These are phyloP conservation scores for Penicillium sp. DNA, from an alignment of 2,329 filamentous ascomycete genomes.

Conservation along the genomic window DNA sequence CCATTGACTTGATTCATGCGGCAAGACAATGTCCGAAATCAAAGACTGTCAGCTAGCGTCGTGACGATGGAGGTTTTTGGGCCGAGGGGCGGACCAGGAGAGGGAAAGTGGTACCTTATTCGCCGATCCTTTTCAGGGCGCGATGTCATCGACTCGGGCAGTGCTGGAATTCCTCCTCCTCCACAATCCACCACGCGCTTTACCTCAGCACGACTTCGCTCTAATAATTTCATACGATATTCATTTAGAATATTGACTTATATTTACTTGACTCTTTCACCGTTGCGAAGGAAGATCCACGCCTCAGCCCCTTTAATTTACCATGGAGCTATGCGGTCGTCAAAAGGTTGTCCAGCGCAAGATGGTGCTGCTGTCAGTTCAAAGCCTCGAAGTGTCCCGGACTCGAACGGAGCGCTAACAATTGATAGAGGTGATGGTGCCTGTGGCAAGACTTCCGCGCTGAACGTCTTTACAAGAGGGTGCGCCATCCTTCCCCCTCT, in stretches of 20 bases:
- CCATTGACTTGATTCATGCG: neutral
- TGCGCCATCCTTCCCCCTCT: slow-evolving; percentile 47
- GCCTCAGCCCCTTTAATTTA: slow-evolving; percentile 12
- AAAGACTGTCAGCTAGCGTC: neutral
- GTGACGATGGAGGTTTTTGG: neutral
- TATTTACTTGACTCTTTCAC: neutral
- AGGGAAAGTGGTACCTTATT: slow-evolving; percentile 58
- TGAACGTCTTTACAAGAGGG: slow-evolving; percentile 99
- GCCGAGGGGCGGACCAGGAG: slow-evolving; percentile 18
- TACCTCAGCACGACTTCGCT: neutral
- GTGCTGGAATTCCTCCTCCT: slow-evolving; percentile 25
- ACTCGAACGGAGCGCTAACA: slow-evolving; percentile 16
- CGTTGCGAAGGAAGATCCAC: neutral
- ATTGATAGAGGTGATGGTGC: slow-evolving; percentile 81
- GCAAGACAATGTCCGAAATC: neutral
- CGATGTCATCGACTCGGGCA: slow-evolving; percentile 38
- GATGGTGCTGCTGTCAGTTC: slow-evolving; percentile 78
- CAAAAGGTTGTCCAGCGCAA: slow-evolving; percentile 91
- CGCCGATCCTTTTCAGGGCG: slow-evolving; percentile 30
- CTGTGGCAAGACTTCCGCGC: slow-evolving; percentile 91
- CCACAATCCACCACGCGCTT: slow-evolving; percentile 11
- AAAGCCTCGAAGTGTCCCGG: neutral
- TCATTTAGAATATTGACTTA: neutral
- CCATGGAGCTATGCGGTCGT: slow-evolving; percentile 64
- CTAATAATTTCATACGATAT: neutral